phyloP scores from a whole-genome alignment of 352 stramenopile species.

The Stramenopiles sp. region DNA sequence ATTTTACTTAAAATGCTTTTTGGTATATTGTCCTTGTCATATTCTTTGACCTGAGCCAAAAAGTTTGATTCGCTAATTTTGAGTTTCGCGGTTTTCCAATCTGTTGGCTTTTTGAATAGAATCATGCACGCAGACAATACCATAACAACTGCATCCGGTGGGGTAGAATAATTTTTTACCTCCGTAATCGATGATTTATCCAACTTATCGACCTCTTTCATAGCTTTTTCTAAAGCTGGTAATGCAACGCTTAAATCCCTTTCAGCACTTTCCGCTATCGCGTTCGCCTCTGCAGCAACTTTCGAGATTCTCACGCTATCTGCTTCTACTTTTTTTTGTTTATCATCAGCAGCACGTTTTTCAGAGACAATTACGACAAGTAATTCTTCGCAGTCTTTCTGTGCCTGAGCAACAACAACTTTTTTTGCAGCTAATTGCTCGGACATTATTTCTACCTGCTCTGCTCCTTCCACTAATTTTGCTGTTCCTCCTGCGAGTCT shows the following conservation, averaged over 20 bases:
- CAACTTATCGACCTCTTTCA: slow-evolving; percentile 71
- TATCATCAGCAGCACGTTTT: slow-evolving; percentile 61
- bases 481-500: slow-evolving; percentile 73
- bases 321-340: slow-evolving; percentile 48
- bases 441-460: slow-evolving; percentile 80
- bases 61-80: slow-evolving; percentile 73
- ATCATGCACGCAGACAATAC: slow-evolving; percentile 83
- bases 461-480: slow-evolving; percentile 73
- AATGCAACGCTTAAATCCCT: slow-evolving; percentile 71
- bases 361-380: slow-evolving; percentile 31
- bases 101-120: slow-evolving; percentile 82
- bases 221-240: slow-evolving; percentile 62
- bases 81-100: slow-evolving; percentile 70
- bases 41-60: slow-evolving; percentile 72
- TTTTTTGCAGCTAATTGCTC: slow-evolving; percentile 69
- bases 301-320: slow-evolving; percentile 33
- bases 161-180: slow-evolving; percentile 89
- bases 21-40: slow-evolving; percentile 83
- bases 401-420: slow-evolving; percentile 68
- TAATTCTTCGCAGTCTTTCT: slow-evolving; percentile 61
- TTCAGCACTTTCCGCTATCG: slow-evolving; percentile 69
- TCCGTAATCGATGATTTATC: slow-evolving; percentile 78
- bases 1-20: slow-evolving; percentile 72
- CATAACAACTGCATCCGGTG: slow-evolving; percentile 72
- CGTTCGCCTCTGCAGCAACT: slow-evolving; percentile 38